phyloP scores from a whole-genome alignment of 352 stramenopile species.

The Phytophthora megakarya region DNA sequence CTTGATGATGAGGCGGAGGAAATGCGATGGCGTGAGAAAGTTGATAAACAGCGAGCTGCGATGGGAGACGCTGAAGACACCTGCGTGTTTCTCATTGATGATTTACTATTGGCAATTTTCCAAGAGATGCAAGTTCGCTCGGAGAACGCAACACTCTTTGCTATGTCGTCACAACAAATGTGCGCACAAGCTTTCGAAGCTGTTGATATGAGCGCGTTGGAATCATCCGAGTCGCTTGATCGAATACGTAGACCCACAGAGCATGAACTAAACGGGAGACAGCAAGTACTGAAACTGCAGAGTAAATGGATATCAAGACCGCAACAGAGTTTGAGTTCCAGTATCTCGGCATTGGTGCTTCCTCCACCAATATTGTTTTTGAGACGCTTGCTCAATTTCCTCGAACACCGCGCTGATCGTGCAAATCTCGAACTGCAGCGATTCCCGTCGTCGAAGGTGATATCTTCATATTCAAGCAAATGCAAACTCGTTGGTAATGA shows the following conservation, averaged over 20 bases:
- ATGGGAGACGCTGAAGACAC: constrained; percentile 47
- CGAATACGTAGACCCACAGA: constrained; percentile 12
- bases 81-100: constrained; percentile 36
- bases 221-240: constrained; percentile 33
- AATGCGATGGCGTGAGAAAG: constrained; percentile 2
- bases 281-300: constrained; percentile 24
- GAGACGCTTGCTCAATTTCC: constrained; percentile 16
- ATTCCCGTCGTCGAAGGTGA: constrained; percentile 26
- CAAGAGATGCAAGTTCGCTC: constrained; percentile 46
- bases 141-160: constrained; percentile 39
- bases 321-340: neutral
- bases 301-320: constrained; percentile 4
- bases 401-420: constrained; percentile 18
- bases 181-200: constrained; percentile 33
- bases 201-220: constrained; percentile 25
- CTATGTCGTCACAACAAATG: constrained; percentile 21
- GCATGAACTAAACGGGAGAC: neutral
- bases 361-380: constrained; percentile 23
- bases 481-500: constrained; percentile 4
- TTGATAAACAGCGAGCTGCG: constrained; percentile 13
- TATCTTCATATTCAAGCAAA: constrained; percentile 6
- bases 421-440: constrained; percentile 20
- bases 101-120: constrained; percentile 51
- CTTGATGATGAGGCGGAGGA: constrained; percentile 2
- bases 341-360: neutral